Conservation (phyloP, 345 rosid genomes). For the Camelina laxa region DNA sequence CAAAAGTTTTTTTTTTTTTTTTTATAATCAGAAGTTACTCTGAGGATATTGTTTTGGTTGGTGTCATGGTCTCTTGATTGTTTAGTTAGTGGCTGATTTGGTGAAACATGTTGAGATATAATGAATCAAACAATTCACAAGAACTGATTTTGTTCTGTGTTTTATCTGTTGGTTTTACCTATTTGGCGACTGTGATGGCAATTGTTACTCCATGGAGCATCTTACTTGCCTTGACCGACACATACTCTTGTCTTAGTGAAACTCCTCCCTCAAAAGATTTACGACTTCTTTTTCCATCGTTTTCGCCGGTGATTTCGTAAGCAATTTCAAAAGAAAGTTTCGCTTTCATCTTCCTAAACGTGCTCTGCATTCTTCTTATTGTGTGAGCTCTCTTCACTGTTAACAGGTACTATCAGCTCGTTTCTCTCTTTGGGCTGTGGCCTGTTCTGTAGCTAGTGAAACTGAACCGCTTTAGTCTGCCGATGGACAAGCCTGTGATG, state of each 20-base stretch:
- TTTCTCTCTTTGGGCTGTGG: conserved; percentile 68
- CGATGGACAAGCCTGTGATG: conserved; percentile 40
- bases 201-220: conserved; percentile 69
- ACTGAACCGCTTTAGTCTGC: conserved; percentile 45
- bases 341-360: not conserved
- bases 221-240: conserved; percentile 55
- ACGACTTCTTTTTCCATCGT: conserved; percentile 49
- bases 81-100: not conserved
- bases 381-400: not conserved
- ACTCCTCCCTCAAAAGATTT: conserved; percentile 52
- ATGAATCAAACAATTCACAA: conserved; percentile 23
- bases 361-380: no score
- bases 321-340: no score
- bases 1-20: no score
- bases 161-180: conserved; percentile 46
- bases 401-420: conserved; percentile 61
- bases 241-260: conserved; percentile 59
- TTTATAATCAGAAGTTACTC: no score
- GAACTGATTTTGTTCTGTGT: not conserved
- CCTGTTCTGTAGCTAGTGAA: conserved; percentile 64
- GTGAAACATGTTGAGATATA: no score
- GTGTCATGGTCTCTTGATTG: not conserved
- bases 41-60: not conserved
- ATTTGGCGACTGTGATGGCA: conserved; percentile 74
- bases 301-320: conserved; percentile 65